A percentile compares a stretch with the other conserved stretches of the same genome.
phyloP scores from a whole-genome alignment of 2,329 filamentous ascomycete species.

The Phoma herbarum region DNA sequence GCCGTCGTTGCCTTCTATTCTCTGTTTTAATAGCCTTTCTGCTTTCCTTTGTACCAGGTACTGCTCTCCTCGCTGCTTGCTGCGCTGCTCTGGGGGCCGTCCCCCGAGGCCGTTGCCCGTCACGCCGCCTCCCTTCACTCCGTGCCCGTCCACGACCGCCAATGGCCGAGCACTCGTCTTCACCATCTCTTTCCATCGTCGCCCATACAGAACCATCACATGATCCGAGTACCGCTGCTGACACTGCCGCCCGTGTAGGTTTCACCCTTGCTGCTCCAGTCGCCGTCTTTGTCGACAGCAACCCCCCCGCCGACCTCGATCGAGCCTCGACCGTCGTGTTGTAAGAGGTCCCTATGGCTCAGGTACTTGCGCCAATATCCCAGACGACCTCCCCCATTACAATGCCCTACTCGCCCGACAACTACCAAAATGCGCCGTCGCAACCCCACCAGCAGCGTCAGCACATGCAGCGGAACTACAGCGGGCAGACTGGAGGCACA shows the following conservation, averaged over 20 bases:
- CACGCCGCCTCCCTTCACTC: constrained; percentile 17
- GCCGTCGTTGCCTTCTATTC: constrained; percentile 46
- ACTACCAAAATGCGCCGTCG: constrained; percentile 54
- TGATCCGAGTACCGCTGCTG: constrained; percentile 26
- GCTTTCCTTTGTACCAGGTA: constrained; percentile 42
- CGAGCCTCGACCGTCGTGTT: constrained; percentile 31
- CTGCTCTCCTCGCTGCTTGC: constrained; percentile 26
- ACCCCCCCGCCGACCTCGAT: constrained; percentile 28
- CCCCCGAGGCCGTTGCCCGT: constrained; percentile 12
- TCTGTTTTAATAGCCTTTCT: constrained; percentile 50
- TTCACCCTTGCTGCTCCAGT: constrained; percentile 26
- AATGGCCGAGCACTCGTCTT: constrained; percentile 15
- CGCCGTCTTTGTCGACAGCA: constrained; percentile 28
- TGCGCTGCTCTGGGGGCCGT: constrained; percentile 28
- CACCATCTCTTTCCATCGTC: constrained; percentile 20
- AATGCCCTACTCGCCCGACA: constrained; percentile 61
- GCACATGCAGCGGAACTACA: constrained; percentile 54
- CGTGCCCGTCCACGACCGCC: constrained; percentile 7
- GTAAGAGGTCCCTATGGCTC: constrained; percentile 50
- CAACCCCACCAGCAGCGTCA: constrained; percentile 46
- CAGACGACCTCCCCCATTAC: constrained; percentile 58
- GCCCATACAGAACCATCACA: constrained; percentile 2
- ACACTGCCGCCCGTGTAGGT: constrained; percentile 28
- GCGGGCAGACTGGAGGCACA: constrained; percentile 49
- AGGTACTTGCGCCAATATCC: constrained; percentile 59